phyloP scores from a whole-genome alignment of 2,329 filamentous ascomycete species.

The Neopestalotiopsis sp. region DNA sequence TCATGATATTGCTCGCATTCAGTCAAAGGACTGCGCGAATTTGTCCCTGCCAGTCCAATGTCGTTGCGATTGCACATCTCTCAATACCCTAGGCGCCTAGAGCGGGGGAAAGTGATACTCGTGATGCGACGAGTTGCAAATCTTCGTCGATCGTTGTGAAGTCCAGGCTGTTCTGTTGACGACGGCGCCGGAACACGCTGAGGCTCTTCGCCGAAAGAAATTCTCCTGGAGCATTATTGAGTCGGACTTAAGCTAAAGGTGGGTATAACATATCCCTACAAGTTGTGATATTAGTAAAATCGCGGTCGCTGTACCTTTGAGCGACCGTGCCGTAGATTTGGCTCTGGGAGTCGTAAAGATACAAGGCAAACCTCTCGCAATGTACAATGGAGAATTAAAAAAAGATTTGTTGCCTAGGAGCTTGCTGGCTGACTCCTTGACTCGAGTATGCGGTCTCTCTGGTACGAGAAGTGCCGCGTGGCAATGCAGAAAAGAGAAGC shows the following conservation, averaged over 20 bases:
- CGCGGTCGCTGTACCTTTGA: background rate
- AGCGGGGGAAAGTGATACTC: no score
- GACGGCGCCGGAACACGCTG: background rate
- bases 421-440: background rate
- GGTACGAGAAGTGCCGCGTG: background rate
- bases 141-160: no score
- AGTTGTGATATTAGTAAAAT: background rate
- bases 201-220: background rate
- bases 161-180: no score
- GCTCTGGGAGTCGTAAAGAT: no score
- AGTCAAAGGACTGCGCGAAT: no score
- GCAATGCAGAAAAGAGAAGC: background rate
- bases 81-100: no score
- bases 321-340: no score
- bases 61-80: no score
- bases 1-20: no score
- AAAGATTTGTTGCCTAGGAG: background rate
- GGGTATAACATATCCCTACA: background rate
- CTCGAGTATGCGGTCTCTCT: background rate
- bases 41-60: no score
- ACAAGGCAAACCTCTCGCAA: no score
- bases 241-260: background rate
- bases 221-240: background rate
- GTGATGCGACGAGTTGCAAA: no score
- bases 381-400: background rate